Evolutionary conservation across 2,329 filamentous ascomycete genomes (phyloP).

Genomic region (Microdochium trichocladiopsis): DNA sequence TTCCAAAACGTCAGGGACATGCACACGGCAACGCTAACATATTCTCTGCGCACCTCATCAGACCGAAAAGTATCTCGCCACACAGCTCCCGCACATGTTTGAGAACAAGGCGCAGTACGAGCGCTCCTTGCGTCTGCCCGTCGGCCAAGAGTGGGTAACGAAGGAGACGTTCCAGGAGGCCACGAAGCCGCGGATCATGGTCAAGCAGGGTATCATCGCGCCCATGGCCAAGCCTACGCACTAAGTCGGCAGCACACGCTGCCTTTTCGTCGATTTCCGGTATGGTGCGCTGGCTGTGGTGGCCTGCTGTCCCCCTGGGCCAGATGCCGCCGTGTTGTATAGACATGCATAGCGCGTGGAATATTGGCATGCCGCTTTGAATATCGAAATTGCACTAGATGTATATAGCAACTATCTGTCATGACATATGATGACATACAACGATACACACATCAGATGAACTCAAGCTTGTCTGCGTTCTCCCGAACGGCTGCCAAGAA

Average conservation of each 20-base stretch:
- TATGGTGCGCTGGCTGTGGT: neutral
- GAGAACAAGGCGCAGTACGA: constrained; percentile 88
- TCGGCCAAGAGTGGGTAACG: constrained; percentile 94
- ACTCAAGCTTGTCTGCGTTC: too few relatives aligned
- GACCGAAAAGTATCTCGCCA: constrained; percentile 83
- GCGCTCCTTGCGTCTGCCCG: constrained; percentile 73
- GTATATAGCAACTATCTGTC: neutral
- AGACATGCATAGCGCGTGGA: too few relatives aligned
- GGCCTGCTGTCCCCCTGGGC: too few relatives aligned
- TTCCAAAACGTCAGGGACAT: too few relatives aligned
- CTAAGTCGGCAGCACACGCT: constrained; percentile 3
- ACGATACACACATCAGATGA: too few relatives aligned
- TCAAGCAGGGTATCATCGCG: constrained; percentile 86
- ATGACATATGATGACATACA: neutral
- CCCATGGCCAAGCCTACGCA: constrained; percentile 72
- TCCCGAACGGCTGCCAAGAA: too few relatives aligned
- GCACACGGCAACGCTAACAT: constrained; percentile 2
- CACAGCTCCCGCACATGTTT: constrained; percentile 79
- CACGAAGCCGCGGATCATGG: constrained; percentile 80
- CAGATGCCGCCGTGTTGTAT: too few relatives aligned
- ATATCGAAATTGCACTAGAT: neutral
- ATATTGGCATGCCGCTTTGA: neutral
- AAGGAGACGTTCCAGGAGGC: constrained; percentile 87
- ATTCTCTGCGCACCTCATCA: constrained; percentile 22
- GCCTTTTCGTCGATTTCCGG: neutral